These are phyloP conservation scores for Aquanectria penicillioides DNA, from an alignment of 2,329 filamentous ascomycete genomes.

Conservation along the genomic window DNA sequence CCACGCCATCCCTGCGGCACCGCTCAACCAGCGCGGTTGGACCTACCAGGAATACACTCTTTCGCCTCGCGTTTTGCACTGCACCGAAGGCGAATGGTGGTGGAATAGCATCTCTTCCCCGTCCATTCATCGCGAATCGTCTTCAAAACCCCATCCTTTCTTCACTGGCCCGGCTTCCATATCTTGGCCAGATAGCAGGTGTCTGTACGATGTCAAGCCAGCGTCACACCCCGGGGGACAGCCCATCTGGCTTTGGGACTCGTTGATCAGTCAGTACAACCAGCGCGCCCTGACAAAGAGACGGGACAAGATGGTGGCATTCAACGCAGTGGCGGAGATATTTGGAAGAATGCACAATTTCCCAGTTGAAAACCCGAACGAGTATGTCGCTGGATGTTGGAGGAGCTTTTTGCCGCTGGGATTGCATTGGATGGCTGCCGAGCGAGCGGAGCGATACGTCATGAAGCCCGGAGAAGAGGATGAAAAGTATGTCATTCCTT, in stretches of 20 bases:
- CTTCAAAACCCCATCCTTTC: neutral
- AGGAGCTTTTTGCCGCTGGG: neutral
- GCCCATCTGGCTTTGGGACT: neutral
- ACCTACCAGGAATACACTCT: neutral
- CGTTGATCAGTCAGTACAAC: constrained; percentile 3
- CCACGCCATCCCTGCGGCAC: neutral
- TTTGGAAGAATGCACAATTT: neutral
- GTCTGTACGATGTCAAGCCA: constrained; percentile 2
- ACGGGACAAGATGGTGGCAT: constrained; percentile 4
- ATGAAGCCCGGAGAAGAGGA: neutral
- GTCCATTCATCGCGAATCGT: neutral
- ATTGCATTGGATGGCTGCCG: neutral
- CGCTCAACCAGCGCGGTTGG: neutral
- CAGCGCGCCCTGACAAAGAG: constrained; percentile 2
- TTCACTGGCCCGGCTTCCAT: neutral
- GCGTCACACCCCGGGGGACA: neutral
- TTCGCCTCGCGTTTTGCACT: neutral
- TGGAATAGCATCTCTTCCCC: neutral
- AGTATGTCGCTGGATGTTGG: constrained; percentile 8
- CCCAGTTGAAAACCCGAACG: neutral
- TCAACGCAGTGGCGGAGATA: constrained; percentile 2
- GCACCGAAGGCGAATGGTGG: constrained; percentile 2
- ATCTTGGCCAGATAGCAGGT: constrained; percentile 3
- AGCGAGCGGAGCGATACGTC: neutral
- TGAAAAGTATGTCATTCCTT: constrained; percentile 3